These are phyloP conservation scores for Microbotryum silenes-acaulis DNA, from an alignment of 1,284 basidiomycete species.

Conservation along the genomic window DNA sequence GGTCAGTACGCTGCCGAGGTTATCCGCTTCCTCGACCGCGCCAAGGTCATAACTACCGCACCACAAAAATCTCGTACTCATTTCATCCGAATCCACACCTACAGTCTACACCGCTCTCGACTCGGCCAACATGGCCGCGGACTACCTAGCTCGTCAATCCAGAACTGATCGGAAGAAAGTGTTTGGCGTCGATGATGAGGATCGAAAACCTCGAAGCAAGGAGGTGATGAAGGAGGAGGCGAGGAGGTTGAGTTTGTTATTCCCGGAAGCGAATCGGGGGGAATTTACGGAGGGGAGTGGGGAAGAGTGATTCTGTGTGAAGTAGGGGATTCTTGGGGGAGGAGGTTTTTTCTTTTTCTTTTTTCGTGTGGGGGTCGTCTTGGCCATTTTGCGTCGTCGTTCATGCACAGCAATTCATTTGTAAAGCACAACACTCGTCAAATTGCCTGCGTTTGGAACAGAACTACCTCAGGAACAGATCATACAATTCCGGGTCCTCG, in stretches of 20 bases:
- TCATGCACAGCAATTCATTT: no score
- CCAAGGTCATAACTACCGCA: no score
- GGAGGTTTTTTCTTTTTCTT: no score
- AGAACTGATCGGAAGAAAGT: constrained; percentile 10
- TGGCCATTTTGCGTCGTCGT: no score
- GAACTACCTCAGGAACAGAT: no score
- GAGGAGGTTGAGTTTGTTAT: constrained; percentile 47
- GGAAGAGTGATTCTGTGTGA: background rate
- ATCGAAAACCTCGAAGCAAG: constrained; percentile 55
- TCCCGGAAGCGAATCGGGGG: constrained; percentile 11
- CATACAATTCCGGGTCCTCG: no score
- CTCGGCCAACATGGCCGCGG: constrained; percentile 28
- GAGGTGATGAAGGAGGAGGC: constrained; percentile 73
- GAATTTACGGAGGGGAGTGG: constrained; percentile 3
- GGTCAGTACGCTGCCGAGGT: constrained; percentile 1
- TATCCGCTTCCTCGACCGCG: background rate
- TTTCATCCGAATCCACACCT: background rate
- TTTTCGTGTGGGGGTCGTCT: no score
- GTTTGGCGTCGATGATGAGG: constrained; percentile 49
- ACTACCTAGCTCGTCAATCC: constrained; percentile 1
- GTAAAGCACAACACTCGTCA: no score
- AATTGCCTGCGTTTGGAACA: no score
- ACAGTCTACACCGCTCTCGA: constrained; percentile 34
- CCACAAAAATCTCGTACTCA: background rate
- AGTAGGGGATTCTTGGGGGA: no score